Conservation (phyloP, 805 yeast genomes). For the Ogataea trehaloabstinens region DNA sequence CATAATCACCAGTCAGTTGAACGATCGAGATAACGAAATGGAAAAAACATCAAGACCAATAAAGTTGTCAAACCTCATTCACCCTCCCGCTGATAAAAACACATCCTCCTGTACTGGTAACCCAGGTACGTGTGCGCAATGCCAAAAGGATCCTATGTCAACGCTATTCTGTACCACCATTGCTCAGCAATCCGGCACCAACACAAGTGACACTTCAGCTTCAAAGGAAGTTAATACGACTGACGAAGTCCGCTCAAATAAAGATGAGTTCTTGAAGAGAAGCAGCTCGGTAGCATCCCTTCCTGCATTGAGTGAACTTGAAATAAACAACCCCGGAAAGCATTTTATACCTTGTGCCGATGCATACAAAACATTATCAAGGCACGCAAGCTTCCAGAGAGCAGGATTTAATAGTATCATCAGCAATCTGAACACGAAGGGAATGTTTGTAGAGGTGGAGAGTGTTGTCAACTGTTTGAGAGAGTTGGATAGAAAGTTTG, state of each 20-base stretch:
- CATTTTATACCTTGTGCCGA: constrained; percentile 81
- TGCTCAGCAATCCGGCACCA: constrained; percentile 38
- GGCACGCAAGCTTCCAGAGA: constrained; percentile 73
- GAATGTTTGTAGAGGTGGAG: constrained; percentile 90
- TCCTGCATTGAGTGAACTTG: constrained; percentile 28
- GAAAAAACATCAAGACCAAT: background rate
- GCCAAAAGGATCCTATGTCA: constrained; percentile 84
- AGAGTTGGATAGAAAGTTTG: constrained; percentile 69
- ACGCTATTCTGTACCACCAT: constrained; percentile 86
- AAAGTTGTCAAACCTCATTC: constrained; percentile 5
- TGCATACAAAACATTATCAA: constrained; percentile 81
- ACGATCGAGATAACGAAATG: background rate
- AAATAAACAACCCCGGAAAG: constrained; percentile 38
- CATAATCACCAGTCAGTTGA: constrained; percentile 19
- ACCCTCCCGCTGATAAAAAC: constrained; percentile 17
- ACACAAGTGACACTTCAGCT: constrained; percentile 4
- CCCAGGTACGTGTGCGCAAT: constrained; percentile 83
- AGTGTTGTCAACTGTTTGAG: constrained; percentile 82
- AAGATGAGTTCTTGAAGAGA: constrained; percentile 14
- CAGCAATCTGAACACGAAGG: constrained; percentile 72
- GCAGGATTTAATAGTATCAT: constrained; percentile 75
- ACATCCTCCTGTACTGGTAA: constrained; percentile 69
- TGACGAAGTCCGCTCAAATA: background rate
- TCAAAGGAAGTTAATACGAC: background rate
- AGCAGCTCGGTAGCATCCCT: constrained; percentile 20